These are phyloP conservation scores for Lagenidium giganteum DNA, from an alignment of 352 stramenopile genomes.

Conservation along the genomic window DNA sequence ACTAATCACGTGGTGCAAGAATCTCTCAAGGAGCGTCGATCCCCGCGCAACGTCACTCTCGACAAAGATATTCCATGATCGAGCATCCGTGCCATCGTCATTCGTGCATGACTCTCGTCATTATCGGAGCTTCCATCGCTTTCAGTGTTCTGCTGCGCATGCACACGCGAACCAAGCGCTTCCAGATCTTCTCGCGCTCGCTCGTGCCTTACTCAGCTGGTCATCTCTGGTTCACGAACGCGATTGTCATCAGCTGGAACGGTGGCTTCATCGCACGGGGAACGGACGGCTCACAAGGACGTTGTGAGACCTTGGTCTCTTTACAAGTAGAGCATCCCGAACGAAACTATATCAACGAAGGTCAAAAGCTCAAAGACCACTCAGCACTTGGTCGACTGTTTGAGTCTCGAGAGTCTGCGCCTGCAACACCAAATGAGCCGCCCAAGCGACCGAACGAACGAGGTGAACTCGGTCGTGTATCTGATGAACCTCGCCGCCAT, in stretches of 20 bases:
- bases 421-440: no score
- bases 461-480: conserved; percentile 6
- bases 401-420: no score
- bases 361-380: no score
- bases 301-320: not conserved
- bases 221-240: conserved; percentile 1
- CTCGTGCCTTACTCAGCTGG: conserved; percentile 7
- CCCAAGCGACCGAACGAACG: not conserved
- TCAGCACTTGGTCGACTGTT: no score
- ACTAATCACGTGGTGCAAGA: no score
- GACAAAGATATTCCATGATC: no score
- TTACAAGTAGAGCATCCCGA: not conserved
- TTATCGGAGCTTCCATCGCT: not conserved
- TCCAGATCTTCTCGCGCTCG: conserved; percentile 1
- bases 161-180: not conserved
- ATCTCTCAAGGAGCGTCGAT: no score
- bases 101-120: not conserved
- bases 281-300: no score
- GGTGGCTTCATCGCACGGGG: conserved; percentile 3
- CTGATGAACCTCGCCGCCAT: conserved; percentile 17
- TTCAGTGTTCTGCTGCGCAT: not conserved
- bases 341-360: not conserved
- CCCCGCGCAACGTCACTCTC: no score
- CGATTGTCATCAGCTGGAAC: conserved; percentile 12
- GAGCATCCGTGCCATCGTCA: no score